Evolutionary conservation across 805 yeast species (phyloP).

Genomic region (Teunomyces stri): DNA sequence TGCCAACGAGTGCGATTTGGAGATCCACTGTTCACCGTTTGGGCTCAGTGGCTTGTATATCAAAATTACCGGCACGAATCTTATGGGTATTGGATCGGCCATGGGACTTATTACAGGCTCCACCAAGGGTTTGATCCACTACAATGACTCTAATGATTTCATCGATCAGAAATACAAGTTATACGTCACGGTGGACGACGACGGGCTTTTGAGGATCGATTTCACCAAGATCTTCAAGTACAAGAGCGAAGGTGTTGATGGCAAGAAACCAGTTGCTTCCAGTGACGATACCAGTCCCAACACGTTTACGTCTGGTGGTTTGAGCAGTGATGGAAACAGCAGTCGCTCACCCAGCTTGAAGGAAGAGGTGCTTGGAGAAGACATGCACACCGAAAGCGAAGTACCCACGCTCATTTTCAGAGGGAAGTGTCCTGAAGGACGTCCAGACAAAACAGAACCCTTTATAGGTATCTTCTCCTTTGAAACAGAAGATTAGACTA

Average conservation of each 20-base stretch:
- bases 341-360: constrained; percentile 7
- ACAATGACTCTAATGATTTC: constrained; percentile 47
- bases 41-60: constrained; percentile 53
- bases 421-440: constrained; percentile 53
- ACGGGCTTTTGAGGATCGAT: constrained; percentile 47
- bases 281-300: constrained; percentile 3
- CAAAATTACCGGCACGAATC: constrained; percentile 45
- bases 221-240: constrained; percentile 45
- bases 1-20: constrained; percentile 51
- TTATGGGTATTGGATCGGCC: constrained; percentile 55
- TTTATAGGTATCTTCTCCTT: constrained; percentile 55
- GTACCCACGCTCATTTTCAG: constrained; percentile 48
- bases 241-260: constrained; percentile 9
- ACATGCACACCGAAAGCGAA: constrained; percentile 37
- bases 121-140: constrained; percentile 48
- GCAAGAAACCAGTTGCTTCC: constrained; percentile 3
- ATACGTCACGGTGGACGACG: constrained; percentile 47
- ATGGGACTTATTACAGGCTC: constrained; percentile 57
- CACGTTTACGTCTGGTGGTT: background rate
- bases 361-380: constrained; percentile 27
- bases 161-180: constrained; percentile 47
- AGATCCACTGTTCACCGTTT: constrained; percentile 56
- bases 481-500: constrained; percentile 37
- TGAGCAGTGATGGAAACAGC: background rate
- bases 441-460: constrained; percentile 51